These are phyloP conservation scores for Coemansia aciculifera DNA, from an alignment of 192 early-diverging fungal species.

Conservation along the genomic window DNA sequence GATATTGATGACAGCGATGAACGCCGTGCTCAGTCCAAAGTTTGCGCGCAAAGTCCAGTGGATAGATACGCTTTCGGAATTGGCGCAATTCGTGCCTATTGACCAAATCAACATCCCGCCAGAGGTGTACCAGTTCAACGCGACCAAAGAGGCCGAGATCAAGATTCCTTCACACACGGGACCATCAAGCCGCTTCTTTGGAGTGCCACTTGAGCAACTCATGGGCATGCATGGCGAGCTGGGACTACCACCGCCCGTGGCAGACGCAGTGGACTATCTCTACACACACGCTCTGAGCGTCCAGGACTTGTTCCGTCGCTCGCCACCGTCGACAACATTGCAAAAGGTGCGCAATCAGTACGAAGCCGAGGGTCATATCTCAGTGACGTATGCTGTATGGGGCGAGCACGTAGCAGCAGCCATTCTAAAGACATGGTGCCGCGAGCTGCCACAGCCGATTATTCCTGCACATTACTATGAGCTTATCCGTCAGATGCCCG, in stretches of 20 bases:
- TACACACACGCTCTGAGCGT: slow-evolving; percentile 67
- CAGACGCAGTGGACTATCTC: slow-evolving; percentile 72
- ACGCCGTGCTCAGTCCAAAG: slow-evolving; percentile 87
- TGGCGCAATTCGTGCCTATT: slow-evolving; percentile 68
- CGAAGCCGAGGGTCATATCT: slow-evolving; percentile 44
- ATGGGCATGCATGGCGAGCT: slow-evolving; percentile 75
- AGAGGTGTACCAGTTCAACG: slow-evolving; percentile 53
- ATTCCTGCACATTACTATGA: slow-evolving; percentile 66
- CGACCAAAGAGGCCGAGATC: slow-evolving; percentile 46
- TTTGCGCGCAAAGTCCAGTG: slow-evolving; percentile 86
- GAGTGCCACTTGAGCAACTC: slow-evolving; percentile 68
- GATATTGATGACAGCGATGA: slow-evolving; percentile 82
- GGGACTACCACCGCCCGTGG: slow-evolving; percentile 75
- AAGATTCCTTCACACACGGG: slow-evolving; percentile 43
- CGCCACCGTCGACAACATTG: slow-evolving; percentile 72
- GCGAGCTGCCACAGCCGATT: slow-evolving; percentile 77
- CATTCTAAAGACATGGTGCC: slow-evolving; percentile 79
- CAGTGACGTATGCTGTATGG: slow-evolving; percentile 61
- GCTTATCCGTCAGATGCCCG: slow-evolving; percentile 56
- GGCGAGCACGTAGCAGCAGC: slow-evolving; percentile 82
- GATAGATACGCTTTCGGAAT: slow-evolving; percentile 67
- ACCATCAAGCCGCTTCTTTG: slow-evolving; percentile 65
- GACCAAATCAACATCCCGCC: slow-evolving; percentile 76
- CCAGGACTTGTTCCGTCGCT: slow-evolving; percentile 84
- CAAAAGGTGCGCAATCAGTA: slow-evolving; percentile 58